Evolutionary conservation across 257 asterid species (phyloP), one percentile per base, ranked within the genome.

Genomic region (Petunia secreta): DNA sequence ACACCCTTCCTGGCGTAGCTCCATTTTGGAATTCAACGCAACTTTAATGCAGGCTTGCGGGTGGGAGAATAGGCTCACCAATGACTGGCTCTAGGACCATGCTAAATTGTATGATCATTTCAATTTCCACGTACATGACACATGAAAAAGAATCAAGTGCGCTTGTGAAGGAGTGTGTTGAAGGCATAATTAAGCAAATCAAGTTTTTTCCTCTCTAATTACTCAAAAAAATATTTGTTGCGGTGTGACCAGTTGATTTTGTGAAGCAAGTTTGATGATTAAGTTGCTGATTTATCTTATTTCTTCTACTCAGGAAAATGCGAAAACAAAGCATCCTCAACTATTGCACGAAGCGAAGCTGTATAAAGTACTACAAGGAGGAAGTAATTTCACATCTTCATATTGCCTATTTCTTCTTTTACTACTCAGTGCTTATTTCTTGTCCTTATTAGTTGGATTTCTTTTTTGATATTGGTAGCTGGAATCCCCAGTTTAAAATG

Each of bases 351-450:
- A 90, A 87, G 84, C 96, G 34, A 91, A 91, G 86, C 53, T 91
- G 82, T 91, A 91, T 89, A 87, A 85, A 82, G 73, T 90, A 81
- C 87, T 91, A 76, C 92, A 91, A 79, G 94, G 92, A 86, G 94
- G 94, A 90, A 88, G 96, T 91, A 88, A 83, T 84, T 37, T 83
- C 58, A 40, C 48, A 69, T 83, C 80, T 43, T 48, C 63, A 79
- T 55, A 77, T 86, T 88, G 40, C 58, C 67, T 53, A 14, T 34
- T 67, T 50, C 71, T 65, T 41, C 68, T 71, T 6, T 79, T 3
- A 48, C 10, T 62, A 64, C 16, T 69, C 55, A 41, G 13, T 63
- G 77, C 66, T 77, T 66, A 6, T 48, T 74, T 13, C 38, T 25
- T 44, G 37, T 64, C 77, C 65, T 60, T 16, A 75, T 75, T 2